Evolutionary conservation across 345 rosid species (phyloP).

Genomic region (Corymbia maculata): DNA sequence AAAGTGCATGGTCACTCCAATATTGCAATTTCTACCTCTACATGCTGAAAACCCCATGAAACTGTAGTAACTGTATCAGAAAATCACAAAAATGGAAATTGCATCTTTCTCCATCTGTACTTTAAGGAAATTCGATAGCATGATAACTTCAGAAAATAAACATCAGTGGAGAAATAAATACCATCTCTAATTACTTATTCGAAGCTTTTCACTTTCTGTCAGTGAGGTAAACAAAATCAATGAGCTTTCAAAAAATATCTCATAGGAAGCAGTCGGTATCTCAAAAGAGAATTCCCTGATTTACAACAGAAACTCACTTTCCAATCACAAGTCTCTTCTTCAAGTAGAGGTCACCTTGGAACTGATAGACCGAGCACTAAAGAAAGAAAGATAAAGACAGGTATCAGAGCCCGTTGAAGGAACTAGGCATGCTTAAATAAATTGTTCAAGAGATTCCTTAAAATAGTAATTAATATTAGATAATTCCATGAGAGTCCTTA

Average conservation of each 20-base stretch:
- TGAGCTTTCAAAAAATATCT: not conserved
- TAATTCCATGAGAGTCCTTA: not conserved
- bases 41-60: not conserved
- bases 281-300: not conserved
- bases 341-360: slow-evolving; percentile 67
- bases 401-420: slow-evolving; percentile 11
- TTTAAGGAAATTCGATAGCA: not conserved
- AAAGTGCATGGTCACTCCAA: not conserved
- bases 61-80: not conserved
- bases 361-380: slow-evolving; percentile 76
- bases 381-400: slow-evolving; percentile 8
- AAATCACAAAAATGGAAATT: not conserved
- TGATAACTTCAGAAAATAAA: not conserved
- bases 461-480: not conserved
- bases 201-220: not conserved
- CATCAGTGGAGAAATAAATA: not conserved
- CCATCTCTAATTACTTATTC: not conserved
- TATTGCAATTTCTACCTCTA: not conserved
- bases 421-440: not conserved
- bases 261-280: not conserved
- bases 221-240: not conserved
- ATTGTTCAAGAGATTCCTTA: not conserved
- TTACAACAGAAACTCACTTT: slow-evolving; percentile 1
- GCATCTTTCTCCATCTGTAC: not conserved
- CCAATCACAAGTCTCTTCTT: slow-evolving; percentile 13